Evolutionary conservation across 768 basidiomycete species (phyloP).

Genomic region (Cubamyces lactineus): DNA sequence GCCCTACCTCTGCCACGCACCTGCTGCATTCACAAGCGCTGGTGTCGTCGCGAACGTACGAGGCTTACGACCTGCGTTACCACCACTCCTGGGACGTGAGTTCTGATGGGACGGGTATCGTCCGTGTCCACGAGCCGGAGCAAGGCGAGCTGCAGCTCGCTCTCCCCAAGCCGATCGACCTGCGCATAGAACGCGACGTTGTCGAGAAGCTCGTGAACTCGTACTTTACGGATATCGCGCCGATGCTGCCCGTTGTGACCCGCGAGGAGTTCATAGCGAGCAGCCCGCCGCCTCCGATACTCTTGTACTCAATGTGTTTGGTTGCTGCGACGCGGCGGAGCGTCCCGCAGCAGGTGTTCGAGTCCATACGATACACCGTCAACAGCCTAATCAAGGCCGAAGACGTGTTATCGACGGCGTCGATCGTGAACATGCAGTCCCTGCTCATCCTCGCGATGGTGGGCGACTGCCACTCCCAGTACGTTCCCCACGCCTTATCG

Average conservation of each 20-base stretch:
- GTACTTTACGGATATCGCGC: constrained; percentile 88
- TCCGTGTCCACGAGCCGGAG: constrained; percentile 72
- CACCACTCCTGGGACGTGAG: constrained; percentile 88
- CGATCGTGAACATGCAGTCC: constrained; percentile 86
- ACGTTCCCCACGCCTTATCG: constrained; percentile 82
- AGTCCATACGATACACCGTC: constrained; percentile 85
- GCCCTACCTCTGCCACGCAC: constrained; percentile 86
- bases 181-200: constrained; percentile 75
- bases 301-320: constrained; percentile 93
- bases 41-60: constrained; percentile 83
- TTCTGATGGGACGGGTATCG: constrained; percentile 84
- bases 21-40: constrained; percentile 88
- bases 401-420: constrained; percentile 87
- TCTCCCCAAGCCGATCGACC: constrained; percentile 66
- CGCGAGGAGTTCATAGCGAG: constrained; percentile 83
- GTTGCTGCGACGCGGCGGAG: constrained; percentile 87
- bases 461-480: constrained; percentile 89
- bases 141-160: constrained; percentile 56
- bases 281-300: constrained; percentile 72
- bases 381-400: constrained; percentile 87
- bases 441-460: constrained; percentile 85
- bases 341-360: constrained; percentile 84
- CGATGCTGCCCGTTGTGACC: constrained; percentile 88
- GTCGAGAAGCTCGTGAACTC: constrained; percentile 86
- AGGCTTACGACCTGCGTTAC: constrained; percentile 85